phyloP scores from a whole-genome alignment of 2,329 filamentous ascomycete species.

The Diaporthe vexans region DNA sequence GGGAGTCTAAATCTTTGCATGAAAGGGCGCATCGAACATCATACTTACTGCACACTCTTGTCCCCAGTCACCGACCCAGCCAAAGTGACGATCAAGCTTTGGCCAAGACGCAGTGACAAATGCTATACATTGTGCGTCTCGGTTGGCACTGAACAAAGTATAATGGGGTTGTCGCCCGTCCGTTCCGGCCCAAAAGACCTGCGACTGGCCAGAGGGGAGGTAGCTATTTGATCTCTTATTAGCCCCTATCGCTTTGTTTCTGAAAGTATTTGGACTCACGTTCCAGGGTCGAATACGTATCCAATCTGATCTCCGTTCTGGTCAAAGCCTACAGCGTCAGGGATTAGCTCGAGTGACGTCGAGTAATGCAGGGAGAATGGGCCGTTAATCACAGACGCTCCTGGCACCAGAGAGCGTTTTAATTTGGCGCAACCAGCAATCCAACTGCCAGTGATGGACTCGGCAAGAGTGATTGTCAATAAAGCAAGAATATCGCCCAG shows the following conservation, averaged over 20 bases:
- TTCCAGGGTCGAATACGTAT: neutral
- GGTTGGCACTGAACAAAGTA: neutral
- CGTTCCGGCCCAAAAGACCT: neutral
- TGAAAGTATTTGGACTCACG: neutral
- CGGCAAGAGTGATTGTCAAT: neutral
- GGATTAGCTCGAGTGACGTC: neutral
- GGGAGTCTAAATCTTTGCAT: neutral
- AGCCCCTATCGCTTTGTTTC: neutral
- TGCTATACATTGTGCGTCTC: neutral
- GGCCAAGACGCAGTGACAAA: neutral
- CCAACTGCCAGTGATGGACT: no score
- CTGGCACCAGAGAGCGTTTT: neutral
- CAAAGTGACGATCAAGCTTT: neutral
- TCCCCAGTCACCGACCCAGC: slow-evolving; percentile 8
- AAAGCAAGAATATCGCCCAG: neutral
- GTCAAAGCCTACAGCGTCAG: neutral
- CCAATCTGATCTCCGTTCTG: neutral
- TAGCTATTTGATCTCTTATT: neutral
- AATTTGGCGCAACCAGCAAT: neutral
- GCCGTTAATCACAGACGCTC: neutral
- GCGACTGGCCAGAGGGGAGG: neutral
- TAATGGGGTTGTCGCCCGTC: neutral
- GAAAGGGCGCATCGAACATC: neutral
- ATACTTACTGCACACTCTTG: neutral
- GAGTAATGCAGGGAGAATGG: neutral